Evolutionary conservation across 805 yeast species (phyloP), one percentile per base, ranked within the genome.

Genomic region (Metschnikowia henanensis): DNA sequence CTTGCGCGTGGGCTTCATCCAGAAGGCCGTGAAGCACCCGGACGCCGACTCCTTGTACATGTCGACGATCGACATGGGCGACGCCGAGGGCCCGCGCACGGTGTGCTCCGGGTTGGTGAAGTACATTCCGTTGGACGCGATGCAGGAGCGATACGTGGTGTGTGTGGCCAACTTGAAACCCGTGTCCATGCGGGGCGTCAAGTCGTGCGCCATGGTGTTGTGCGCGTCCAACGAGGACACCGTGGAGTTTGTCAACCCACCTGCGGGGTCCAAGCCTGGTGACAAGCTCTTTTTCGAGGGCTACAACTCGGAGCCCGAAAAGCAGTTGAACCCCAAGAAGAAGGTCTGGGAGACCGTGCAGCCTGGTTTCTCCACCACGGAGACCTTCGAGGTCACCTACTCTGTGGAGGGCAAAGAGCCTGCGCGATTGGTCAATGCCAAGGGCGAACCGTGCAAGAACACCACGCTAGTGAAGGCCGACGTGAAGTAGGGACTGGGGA

Each of bases 51-150:
- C 96, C 1, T 76, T 94, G 58, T 94, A 94, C 65, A 96, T 94
- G 45, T 94, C 98, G 22, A 94, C 99, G 40, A 94, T 94, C 58
- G 88, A 95, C 51, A 83, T 87, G 76, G 99, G 99, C 55, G 99
- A 94, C 59, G 91, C 76, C 50, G 96, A 88, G 64, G 95, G 95
- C 47, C 99, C 99, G 61, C 83, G 99, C 76, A 94, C 98, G 23
- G 96, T 94, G 45, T 94, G 99, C 74, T 88, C 97, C 10, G 99
- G 99, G 56, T 77, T 94, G 59, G 97, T 90, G 51, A 88, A 88
- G 56, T 82, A 87, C 70, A 77, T 87, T 62, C 83, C 96, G 31
- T 66, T 95, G 52, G 98, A 94, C 72, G 95, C 86, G 33, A 85
- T 94, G 96, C 99, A 94, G 78, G 80, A 88, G 67, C 84, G 98